These are phyloP conservation scores for Endocalyx cinctus DNA, from an alignment of 2,329 filamentous ascomycete species.

Conservation along the genomic window DNA sequence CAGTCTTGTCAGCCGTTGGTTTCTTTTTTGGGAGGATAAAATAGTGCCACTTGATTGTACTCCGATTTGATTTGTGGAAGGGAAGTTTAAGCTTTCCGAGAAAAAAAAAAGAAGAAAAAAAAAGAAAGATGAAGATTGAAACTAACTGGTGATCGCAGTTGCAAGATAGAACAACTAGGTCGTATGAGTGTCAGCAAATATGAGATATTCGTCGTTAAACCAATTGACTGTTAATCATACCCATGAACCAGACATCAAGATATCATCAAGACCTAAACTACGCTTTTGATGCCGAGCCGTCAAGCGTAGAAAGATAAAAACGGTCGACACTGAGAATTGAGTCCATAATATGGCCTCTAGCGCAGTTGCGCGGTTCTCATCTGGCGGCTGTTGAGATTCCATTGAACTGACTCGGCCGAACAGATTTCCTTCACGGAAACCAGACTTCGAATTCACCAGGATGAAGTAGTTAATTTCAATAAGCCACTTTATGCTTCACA, in stretches of 20 bases:
- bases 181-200: conserved; percentile 1
- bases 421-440: not conserved
- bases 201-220: too few relatives aligned
- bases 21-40: too few relatives aligned
- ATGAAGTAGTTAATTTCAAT: too few relatives aligned
- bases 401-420: not conserved
- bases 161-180: conserved; percentile 6
- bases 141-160: conserved; percentile 4
- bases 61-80: too few relatives aligned
- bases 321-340: conserved; percentile 6
- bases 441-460: conserved; percentile 1
- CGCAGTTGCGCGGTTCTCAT: conserved; percentile 4
- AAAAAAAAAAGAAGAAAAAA: too few relatives aligned
- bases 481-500: too few relatives aligned
- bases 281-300: conserved; percentile 3
- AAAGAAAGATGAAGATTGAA: not conserved
- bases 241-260: conserved; percentile 7
- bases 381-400: not conserved
- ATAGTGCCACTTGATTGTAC: too few relatives aligned
- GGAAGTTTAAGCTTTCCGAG: too few relatives aligned
- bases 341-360: conserved; percentile 8
- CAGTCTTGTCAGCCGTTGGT: conserved; percentile 4
- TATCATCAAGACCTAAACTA: conserved; percentile 7
- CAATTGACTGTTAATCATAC: too few relatives aligned
- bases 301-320: conserved; percentile 9